Evolutionary conservation across 495 filamentous ascomycete species (phyloP).

Genomic region (Hypoxylon intermedium): DNA sequence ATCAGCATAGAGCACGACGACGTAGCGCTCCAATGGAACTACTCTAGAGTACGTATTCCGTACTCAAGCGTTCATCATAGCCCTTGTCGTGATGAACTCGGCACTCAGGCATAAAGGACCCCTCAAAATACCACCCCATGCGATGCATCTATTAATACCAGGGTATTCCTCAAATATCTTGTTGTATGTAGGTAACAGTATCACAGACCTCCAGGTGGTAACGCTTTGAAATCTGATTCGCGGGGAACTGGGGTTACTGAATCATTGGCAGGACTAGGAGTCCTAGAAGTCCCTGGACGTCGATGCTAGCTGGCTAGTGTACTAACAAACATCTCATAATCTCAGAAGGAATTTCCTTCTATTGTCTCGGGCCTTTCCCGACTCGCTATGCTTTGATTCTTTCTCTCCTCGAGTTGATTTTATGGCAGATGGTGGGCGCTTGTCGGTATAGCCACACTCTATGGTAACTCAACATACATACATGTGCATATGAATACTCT

Average conservation of each 20-base stretch:
- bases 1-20: constrained; percentile 8
- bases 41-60: background rate
- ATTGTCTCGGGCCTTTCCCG: constrained; percentile 14
- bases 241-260: constrained; percentile 12
- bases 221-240: constrained; percentile 23
- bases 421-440: constrained; percentile 1
- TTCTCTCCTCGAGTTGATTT: background rate
- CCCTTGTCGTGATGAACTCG: constrained; percentile 12
- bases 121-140: constrained; percentile 30
- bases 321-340: constrained; percentile 12
- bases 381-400: constrained; percentile 1
- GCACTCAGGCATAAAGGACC: constrained; percentile 21
- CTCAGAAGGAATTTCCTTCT: constrained; percentile 14
- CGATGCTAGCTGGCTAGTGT: constrained; percentile 17
- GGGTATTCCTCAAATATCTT: constrained; percentile 9
- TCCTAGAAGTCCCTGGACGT: constrained; percentile 19
- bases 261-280: constrained; percentile 29
- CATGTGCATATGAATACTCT: constrained; percentile 7
- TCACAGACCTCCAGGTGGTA: constrained; percentile 23
- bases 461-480: constrained; percentile 5
- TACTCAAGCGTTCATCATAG: constrained; percentile 9
- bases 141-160: constrained; percentile 18
- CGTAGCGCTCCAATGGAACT: background rate
- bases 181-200: constrained; percentile 2
- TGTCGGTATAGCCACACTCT: constrained; percentile 22